Evolutionary conservation across 2,329 filamentous ascomycete genomes (phyloP), one percentile per base, ranked within the genome.

Genomic region (Scleromitrula shiraiana): DNA sequence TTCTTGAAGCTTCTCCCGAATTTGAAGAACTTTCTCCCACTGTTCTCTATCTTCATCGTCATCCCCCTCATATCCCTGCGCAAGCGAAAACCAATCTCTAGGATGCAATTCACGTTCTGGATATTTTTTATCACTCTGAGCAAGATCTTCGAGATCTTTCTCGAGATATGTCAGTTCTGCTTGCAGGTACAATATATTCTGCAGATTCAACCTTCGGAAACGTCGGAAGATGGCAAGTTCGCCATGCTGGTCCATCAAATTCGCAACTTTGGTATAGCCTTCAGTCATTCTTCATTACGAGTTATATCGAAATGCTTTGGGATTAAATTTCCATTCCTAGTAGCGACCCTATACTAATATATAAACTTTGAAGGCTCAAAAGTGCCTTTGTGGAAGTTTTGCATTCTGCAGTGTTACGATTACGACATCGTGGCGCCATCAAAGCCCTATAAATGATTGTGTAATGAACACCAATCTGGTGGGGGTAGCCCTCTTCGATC

Each of bases 141-240:
- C 49, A 14, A 57, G 17, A 38, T 50, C 15, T 10, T 44, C 22
- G 7, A 63, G 45, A 17, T 55, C 49, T 9, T 54, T 41, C 37
- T 63, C 54, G 1, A 63, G 51, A 35, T 61, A 41, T 1, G 56
- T 51, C 20, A 64, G 49, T 50, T 65, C 61, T 15, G 58, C 61
- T 45, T 65, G 62, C 23, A 57, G 39, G 36, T 59, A 62, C 4
- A 65, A 53, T 7, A 64, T 33, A 23, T 57, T 59, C 15, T 58
- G 55, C n/a, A 53, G 46, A 39, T 64, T 61, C 15, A 64, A 46
- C 5, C 43, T 38, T 8, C 51, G 41, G 47, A 65, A 65, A 3
- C 61, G 55, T 22, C 62, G 56, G n/a, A 64, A 52, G 2, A 64
- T 59, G 2, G 57, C 56, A 27, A 58, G 54, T 42, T 62, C 59